Base-by-base conservation (phyloP, 1,284 basidiomycete species). In the Erythrobasidium hasegawianum region DNA sequence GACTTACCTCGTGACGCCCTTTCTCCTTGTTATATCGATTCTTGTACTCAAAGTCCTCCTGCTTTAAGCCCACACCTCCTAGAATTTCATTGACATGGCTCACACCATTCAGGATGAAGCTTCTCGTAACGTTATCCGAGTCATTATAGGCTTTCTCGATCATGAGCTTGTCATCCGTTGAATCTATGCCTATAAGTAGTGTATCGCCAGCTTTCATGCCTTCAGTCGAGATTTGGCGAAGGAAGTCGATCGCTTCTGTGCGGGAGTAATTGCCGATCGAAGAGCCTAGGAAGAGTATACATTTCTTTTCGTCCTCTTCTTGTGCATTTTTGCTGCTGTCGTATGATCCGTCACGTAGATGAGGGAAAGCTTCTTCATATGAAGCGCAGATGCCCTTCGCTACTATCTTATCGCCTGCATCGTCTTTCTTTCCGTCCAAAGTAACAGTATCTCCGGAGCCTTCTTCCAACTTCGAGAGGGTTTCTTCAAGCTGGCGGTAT, bases 201-300 rank as follows among this genome's bases (percentile, higher is more conserved):
- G 81, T 82, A 71, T 84, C 83, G 3, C 81, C 80, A 2, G 87
- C 79, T 10, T 87, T 84, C 50, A 98, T 81, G 11, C 71, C 71
- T 29, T 69, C 60, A 5, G 69, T 55, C 3, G 91, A 90, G 22
- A 96, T 81, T 0, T 84, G 84, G 13, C 82, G 82, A 59, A 98
- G 83, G 79, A 98, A 97, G 0, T 82, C 79, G 0, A 83, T 83
- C 7, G 87, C 89, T 26, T 83, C 86, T 16, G 81, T 80, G 24
- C 91, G 84, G n/a, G 81, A 77, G 77, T 97, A 97, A 80, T 97
- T 97, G 13, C 95, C 95, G 13, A 97, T 79, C 0, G 91, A 92
- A 0, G 90, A 95, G 0, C 95, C 95, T n/a, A 97, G 81, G 81
- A 96, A 97, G 67, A 97, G 80, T 64, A 97, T 79, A 74, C 93